A percentile compares a stretch with the other conserved stretches of the same genome.
These are phyloP conservation scores for Nemania diffusa DNA, from an alignment of 2,329 filamentous ascomycete genomes.

Conservation along the genomic window DNA sequence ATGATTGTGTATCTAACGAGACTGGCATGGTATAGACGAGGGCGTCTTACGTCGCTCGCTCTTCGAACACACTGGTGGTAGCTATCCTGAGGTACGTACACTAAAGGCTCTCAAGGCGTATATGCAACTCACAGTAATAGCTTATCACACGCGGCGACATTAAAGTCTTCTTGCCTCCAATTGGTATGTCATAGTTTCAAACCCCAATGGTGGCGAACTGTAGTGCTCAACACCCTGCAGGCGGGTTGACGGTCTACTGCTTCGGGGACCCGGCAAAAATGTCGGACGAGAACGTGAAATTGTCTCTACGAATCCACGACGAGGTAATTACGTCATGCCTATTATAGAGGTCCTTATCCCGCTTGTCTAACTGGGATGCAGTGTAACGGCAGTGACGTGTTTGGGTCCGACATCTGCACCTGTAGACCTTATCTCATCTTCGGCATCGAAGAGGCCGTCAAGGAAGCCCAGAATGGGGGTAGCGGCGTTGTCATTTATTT, in stretches of 20 bases:
- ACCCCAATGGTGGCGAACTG: background rate
- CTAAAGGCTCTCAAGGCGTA: background rate
- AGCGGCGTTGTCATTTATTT: conserved; percentile 98
- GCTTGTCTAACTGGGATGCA: conserved; percentile 45
- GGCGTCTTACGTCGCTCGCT: conserved; percentile 84
- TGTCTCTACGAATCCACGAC: conserved; percentile 84
- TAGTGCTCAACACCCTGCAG: conserved; percentile 49
- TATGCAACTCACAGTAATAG: conserved; percentile 50
- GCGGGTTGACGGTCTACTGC: conserved; percentile 94
- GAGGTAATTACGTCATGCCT: conserved; percentile 57
- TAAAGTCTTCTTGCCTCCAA: conserved; percentile 94
- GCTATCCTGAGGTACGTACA: conserved; percentile 80
- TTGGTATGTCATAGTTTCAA: conserved; percentile 64
- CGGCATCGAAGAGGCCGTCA: conserved; percentile 96
- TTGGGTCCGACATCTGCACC: conserved; percentile 97
- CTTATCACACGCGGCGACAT: conserved; percentile 94
- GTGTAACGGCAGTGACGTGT: conserved; percentile 97
- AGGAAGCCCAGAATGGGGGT: conserved; percentile 93
- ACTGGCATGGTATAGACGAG: conserved; percentile 69
- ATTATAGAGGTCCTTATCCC: conserved; percentile 1
- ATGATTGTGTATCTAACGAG: background rate
- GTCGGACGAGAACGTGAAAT: conserved; percentile 81
- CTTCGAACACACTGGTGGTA: conserved; percentile 95
- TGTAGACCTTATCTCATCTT: conserved; percentile 96
- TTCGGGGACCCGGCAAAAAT: conserved; percentile 96